These are phyloP conservation scores for Triticum aestivum DNA, from an alignment of 176 grass and related monocot species.

Conservation along the genomic window IWGSC_CS_RefSeq_v2.1 NC_057800.1:82789665-82790164, in stretches of 20 bases:
- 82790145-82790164: slow-evolving; percentile 8
- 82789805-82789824: neutral
- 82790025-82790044: neutral
- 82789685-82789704: slow-evolving; percentile 12
- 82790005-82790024: neutral
- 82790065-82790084: neutral
- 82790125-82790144: neutral
- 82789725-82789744: neutral
- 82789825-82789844: neutral
- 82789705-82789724: neutral
- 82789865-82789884: slow-evolving; percentile 34
- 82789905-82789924: slow-evolving; percentile 14
- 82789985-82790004: neutral
- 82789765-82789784: neutral
- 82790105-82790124: neutral
- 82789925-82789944: neutral
- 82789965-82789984: slow-evolving; percentile 9
- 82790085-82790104: neutral
- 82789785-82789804: neutral
- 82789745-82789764: neutral
- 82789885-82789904: slow-evolving; percentile 29
- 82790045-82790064: neutral
- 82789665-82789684: neutral
- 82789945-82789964: slow-evolving; percentile 24
- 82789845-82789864: slow-evolving; percentile 36